Percentiles rank a stretch among this genome's conserved stretches.
phyloP scores from a whole-genome alignment of 202 grass and related monocot species.

The Elaeis oleifera region DNA sequence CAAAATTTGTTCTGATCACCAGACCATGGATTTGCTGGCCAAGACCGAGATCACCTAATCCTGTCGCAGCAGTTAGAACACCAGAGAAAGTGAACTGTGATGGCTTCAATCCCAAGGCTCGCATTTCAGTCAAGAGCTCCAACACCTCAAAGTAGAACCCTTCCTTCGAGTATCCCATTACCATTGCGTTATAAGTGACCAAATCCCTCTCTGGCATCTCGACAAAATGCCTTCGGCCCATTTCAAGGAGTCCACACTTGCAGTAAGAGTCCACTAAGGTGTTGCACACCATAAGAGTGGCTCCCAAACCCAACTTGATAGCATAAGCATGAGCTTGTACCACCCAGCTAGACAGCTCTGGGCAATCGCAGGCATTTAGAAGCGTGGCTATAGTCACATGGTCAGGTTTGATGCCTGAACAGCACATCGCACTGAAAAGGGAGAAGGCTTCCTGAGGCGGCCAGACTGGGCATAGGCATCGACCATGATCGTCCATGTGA shows the following conservation, averaged over 20 bases:
- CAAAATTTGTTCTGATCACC: slow-evolving; percentile 38
- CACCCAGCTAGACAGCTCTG: slow-evolving; percentile 17
- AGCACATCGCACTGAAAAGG: slow-evolving; percentile 53
- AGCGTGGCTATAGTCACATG: slow-evolving; percentile 28
- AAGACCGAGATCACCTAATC: slow-evolving; percentile 39
- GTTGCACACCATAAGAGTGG: slow-evolving; percentile 43
- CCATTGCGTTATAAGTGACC: slow-evolving; percentile 74
- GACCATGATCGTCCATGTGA: slow-evolving; percentile 82
- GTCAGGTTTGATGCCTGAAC: slow-evolving; percentile 36
- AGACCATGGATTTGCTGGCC: slow-evolving; percentile 61
- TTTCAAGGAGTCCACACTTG: slow-evolving; percentile 48
- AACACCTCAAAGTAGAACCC: slow-evolving; percentile 45
- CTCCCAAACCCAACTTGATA: slow-evolving; percentile 41
- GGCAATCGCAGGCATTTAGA: slow-evolving; percentile 31
- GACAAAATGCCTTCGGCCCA: slow-evolving; percentile 34
- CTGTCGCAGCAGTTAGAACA: slow-evolving; percentile 42
- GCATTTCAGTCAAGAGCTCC: slow-evolving; percentile 46
- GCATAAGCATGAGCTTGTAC: slow-evolving; percentile 34
- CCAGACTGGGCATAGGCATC: slow-evolving; percentile 18
- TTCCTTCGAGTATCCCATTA: slow-evolving; percentile 69
- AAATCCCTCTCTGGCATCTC: slow-evolving; percentile 62
- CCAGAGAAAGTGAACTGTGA: slow-evolving; percentile 66
- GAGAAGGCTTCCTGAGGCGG: slow-evolving; percentile 23
- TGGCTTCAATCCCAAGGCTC: slow-evolving; percentile 6
- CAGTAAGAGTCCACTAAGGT: slow-evolving; percentile 81